Evolutionary conservation across 23 red algal genomes (phyloP).

Genomic region (Cyanidiococcus yangmingshanensis): DNA sequence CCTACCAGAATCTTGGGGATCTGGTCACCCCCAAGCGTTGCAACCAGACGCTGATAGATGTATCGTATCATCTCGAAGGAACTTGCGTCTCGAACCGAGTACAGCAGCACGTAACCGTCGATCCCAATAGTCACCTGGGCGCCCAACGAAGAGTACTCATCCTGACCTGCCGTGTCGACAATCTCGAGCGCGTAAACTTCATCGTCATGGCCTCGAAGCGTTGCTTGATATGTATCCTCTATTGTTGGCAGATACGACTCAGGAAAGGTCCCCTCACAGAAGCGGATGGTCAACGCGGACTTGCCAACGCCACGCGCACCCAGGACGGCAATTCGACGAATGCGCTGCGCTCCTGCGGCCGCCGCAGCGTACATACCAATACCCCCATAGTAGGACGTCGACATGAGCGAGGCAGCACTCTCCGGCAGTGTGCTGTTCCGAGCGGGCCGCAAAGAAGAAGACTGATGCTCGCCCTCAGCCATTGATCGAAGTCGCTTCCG

Average conservation of each 20-base stretch:
- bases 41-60: slow-evolving; percentile 60
- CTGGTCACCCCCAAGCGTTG: slow-evolving; percentile 31
- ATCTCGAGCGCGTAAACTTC: slow-evolving; percentile 52
- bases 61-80: slow-evolving; percentile 63
- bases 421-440: neutral
- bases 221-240: slow-evolving; percentile 55
- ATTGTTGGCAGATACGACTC: slow-evolving; percentile 75
- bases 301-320: slow-evolving; percentile 80
- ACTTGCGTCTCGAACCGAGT: slow-evolving; percentile 39
- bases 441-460: neutral
- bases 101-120: slow-evolving; percentile 81
- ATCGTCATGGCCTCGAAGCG: slow-evolving; percentile 31
- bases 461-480: neutral
- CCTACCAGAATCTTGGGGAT: slow-evolving; percentile 83
- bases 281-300: slow-evolving; percentile 58
- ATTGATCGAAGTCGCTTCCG: no score
- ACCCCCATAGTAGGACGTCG: neutral
- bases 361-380: neutral
- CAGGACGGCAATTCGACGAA: slow-evolving; percentile 53
- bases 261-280: slow-evolving; percentile 58
- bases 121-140: slow-evolving; percentile 72
- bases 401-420: neutral
- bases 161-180: slow-evolving; percentile 81
- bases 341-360: neutral
- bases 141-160: slow-evolving; percentile 69